Conservation (phyloP, 306 rosid species). For the Myrica gale region DNA sequence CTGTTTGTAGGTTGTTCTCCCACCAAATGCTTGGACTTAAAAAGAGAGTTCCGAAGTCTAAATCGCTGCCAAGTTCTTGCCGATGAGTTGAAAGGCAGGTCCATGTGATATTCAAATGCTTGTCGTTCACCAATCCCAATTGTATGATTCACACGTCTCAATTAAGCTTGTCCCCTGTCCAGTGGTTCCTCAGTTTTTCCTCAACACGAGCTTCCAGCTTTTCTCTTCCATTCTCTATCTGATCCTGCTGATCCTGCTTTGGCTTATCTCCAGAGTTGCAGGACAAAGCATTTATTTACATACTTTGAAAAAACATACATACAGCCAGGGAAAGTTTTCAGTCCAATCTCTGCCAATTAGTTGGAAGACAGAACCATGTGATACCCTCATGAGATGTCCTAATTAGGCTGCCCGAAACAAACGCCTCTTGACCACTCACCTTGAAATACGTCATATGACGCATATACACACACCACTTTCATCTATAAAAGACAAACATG, state of each 20-base stretch:
- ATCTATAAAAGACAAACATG: not conserved
- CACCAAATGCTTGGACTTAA: not conserved
- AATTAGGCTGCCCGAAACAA: not conserved
- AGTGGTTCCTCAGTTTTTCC: not conserved
- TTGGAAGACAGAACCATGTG: conserved; percentile 22
- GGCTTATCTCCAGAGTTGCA: not conserved
- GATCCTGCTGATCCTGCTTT: too few relatives aligned
- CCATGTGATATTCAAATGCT: too few relatives aligned
- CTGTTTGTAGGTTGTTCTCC: not conserved
- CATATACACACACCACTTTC: not conserved
- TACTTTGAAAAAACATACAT: not conserved
- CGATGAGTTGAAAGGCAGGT: not conserved
- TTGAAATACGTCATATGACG: too few relatives aligned
- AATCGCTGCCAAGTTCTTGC: not conserved
- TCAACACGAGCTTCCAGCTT: not conserved
- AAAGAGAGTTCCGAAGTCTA: not conserved
- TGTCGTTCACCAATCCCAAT: too few relatives aligned
- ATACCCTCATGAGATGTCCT: not conserved
- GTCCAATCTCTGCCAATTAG: not conserved
- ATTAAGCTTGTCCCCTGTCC: too few relatives aligned
- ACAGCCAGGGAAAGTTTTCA: not conserved
- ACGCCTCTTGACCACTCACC: not conserved
- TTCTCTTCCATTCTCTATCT: not conserved
- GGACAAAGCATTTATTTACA: not conserved
- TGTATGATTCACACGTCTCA: too few relatives aligned